Conservation (phyloP, 495 filamentous ascomycete species). For the Daldinia childiae region DNA sequence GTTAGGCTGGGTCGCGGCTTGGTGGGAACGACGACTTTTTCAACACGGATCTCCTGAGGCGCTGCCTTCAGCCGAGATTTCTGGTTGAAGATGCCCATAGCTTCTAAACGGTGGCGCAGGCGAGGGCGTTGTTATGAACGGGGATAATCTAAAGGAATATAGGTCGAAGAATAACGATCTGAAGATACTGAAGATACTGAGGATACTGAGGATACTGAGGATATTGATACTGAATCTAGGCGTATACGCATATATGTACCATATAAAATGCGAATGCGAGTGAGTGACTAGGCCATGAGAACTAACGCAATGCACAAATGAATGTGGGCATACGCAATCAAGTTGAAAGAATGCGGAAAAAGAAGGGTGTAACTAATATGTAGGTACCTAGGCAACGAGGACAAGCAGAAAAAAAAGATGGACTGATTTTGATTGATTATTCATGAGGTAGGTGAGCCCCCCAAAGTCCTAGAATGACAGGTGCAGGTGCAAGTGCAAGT, state of each 20-base stretch:
- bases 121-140: constrained; percentile 6
- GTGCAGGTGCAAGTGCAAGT: not conserved
- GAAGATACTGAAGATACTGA: not conserved
- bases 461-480: not conserved
- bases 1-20: constrained; percentile 35
- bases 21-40: constrained; percentile 46
- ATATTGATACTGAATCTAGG: not conserved
- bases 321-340: constrained; percentile 13
- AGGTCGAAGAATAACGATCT: constrained; percentile 7
- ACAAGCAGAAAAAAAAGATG: constrained; percentile 10
- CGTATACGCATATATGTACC: not conserved
- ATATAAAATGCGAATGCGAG: not conserved
- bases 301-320: constrained; percentile 36
- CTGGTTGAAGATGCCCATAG: constrained; percentile 47
- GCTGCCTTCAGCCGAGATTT: constrained; percentile 47
- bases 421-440: constrained; percentile 21
- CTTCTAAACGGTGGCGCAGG: constrained; percentile 18
- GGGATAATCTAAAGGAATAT: constrained; percentile 5
- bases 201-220: not conserved
- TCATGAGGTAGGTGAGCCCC: not conserved
- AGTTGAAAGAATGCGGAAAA: constrained; percentile 15
- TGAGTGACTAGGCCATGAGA: constrained; percentile 9
- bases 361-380: constrained; percentile 19
- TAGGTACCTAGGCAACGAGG: constrained; percentile 10
- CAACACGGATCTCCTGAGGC: constrained; percentile 48